Evolutionary conservation across 208 protist species (phyloP).

Genomic region (Leishmania guyanensis): DNA sequence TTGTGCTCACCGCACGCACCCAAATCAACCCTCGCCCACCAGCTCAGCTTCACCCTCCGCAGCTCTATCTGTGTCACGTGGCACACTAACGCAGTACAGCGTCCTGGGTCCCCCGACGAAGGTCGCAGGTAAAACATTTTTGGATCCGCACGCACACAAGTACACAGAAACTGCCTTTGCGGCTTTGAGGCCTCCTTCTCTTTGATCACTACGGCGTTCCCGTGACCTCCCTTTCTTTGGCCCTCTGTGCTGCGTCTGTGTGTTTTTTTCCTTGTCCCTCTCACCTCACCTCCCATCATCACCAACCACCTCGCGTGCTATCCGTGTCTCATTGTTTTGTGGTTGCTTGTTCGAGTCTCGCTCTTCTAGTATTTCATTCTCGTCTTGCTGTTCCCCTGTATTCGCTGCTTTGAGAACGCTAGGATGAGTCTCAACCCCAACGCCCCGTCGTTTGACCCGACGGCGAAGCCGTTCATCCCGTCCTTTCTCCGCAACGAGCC

Average conservation of each 20-base stretch:
- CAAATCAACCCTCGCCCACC: background rate
- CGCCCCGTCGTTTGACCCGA: slow-evolving; percentile 66
- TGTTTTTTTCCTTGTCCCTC: background rate
- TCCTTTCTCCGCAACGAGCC: slow-evolving; percentile 21
- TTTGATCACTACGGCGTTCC: background rate
- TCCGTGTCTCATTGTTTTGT: background rate
- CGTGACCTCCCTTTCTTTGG: background rate
- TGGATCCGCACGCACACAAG: background rate
- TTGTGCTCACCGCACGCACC: background rate
- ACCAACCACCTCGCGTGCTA: background rate
- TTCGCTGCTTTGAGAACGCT: background rate
- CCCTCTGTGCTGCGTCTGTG: background rate
- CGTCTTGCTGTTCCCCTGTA: no score
- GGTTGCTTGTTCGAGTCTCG: background rate
- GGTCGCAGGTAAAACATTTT: background rate
- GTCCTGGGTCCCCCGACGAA: background rate
- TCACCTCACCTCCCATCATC: background rate
- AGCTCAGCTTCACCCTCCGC: background rate
- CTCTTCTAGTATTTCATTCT: background rate
- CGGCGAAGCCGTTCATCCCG: slow-evolving; percentile 38
- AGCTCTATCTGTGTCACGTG: background rate
- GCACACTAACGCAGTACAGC: background rate
- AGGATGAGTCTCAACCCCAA: slow-evolving; percentile 59
- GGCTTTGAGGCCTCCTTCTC: background rate
- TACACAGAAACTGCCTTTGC: background rate